Percentiles rank a stretch among this genome's conserved stretches.
phyloP scores from a whole-genome alignment of 2,329 filamentous ascomycete species.

The Botrytis elliptica region DNA sequence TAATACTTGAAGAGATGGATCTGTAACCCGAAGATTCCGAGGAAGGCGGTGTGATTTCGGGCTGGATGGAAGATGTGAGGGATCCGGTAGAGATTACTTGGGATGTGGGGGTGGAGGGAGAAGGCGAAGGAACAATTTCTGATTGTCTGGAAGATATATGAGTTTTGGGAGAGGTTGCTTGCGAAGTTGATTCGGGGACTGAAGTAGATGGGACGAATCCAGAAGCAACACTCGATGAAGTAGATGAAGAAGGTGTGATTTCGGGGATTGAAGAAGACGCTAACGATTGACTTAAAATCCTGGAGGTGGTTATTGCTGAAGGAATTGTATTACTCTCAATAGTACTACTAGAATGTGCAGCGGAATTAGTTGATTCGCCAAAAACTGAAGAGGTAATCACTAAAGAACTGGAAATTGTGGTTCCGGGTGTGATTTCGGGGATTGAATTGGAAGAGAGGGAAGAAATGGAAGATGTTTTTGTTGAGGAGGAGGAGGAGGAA shows the following conservation, averaged over 20 bases:
- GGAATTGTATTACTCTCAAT: neutral
- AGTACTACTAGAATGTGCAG: neutral
- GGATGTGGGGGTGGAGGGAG: neutral
- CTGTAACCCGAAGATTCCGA: neutral
- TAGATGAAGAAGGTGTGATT: neutral
- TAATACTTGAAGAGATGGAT: neutral
- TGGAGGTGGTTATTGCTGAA: neutral
- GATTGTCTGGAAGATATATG: neutral
- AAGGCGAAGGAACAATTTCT: neutral
- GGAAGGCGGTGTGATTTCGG: neutral
- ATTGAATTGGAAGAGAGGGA: neutral
- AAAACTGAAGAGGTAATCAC: neutral
- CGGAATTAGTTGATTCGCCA: neutral
- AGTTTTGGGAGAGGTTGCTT: neutral
- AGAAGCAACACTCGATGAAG: neutral
- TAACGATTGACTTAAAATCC: neutral
- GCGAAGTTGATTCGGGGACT: neutral
- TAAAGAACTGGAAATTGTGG: neutral
- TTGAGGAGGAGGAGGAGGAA: neutral
- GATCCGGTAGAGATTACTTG: neutral
- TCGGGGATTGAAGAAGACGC: neutral
- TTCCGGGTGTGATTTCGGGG: neutral
- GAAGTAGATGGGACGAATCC: neutral
- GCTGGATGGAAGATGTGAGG: neutral
- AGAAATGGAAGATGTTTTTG: neutral